A percentile compares a stretch with the other conserved stretches of the same genome.
phyloP scores from a whole-genome alignment of 176 grass and related monocot species.

The Carex parvula region DNA sequence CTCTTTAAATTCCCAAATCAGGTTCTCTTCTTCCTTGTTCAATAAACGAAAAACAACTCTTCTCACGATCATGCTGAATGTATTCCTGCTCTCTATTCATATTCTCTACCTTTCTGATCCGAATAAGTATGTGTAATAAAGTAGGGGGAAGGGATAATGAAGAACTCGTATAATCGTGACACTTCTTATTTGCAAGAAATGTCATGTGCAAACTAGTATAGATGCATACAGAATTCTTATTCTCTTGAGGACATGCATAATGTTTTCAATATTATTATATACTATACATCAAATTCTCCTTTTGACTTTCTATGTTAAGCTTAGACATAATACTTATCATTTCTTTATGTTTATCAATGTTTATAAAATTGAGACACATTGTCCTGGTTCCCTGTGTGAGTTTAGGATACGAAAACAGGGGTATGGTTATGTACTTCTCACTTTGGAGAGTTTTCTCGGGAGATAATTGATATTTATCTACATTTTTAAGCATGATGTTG shows the following conservation, averaged over 20 bases:
- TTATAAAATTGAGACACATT: not conserved
- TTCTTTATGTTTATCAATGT: not conserved
- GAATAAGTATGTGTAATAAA: not conserved
- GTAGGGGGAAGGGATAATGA: not conserved
- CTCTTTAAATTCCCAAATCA: not conserved
- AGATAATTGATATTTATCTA: not conserved
- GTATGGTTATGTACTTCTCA: not conserved
- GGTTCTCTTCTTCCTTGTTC: not conserved
- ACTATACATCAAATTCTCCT: not conserved
- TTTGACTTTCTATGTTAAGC: not conserved
- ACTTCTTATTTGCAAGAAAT: not conserved
- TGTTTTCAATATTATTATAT: not conserved
- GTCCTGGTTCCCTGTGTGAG: not conserved
- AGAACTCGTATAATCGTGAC: not conserved
- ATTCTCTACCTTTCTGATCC: not conserved
- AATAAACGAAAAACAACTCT: not conserved
- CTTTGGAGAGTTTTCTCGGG: not conserved
- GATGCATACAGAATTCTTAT: not conserved
- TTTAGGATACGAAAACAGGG: not conserved
- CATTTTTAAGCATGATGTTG: not conserved
- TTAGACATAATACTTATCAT: not conserved
- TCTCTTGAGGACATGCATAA: not conserved
- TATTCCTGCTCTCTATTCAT: not conserved
- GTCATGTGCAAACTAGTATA: not conserved
- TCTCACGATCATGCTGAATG: not conserved